Conservation (phyloP, 2,329 filamentous ascomycete species). For the Acrocalymma vagum region DNA sequence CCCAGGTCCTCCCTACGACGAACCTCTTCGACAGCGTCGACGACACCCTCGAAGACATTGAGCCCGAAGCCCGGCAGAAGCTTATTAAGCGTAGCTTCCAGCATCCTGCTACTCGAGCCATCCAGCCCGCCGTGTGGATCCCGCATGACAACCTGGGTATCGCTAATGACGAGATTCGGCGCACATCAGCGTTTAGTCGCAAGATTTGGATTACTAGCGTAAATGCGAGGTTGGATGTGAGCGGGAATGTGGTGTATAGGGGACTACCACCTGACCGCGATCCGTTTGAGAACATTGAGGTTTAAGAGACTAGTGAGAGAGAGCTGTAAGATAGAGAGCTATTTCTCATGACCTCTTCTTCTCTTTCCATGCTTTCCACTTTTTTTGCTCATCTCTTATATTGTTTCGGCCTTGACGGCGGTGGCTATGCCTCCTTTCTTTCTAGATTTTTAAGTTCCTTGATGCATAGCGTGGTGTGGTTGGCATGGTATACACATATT, state of each 20-base stretch:
- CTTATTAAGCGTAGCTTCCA: conserved; percentile 89
- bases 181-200: conserved; percentile 76
- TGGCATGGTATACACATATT: not conserved
- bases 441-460: not conserved
- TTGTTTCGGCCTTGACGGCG: too few species aligned
- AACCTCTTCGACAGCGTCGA: conserved; percentile 87
- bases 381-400: not conserved
- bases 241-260: conserved; percentile 83
- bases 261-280: conserved; percentile 81
- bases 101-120: conserved; percentile 84
- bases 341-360: not conserved
- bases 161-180: conserved; percentile 86
- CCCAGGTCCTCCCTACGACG: conserved; percentile 70
- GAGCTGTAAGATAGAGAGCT: not conserved
- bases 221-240: conserved; percentile 85
- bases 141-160: conserved; percentile 90
- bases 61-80: conserved; percentile 85
- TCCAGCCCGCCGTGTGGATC: conserved; percentile 91
- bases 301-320: conserved; percentile 18
- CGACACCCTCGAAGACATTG: conserved; percentile 94
- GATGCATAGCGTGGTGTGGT: conserved; percentile 1
- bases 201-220: conserved; percentile 94
- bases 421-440: too few species aligned
- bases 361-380: not conserved
- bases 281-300: conserved; percentile 50